Evolutionary conservation across 352 stramenopile genomes (phyloP).

Genomic region (Globisporangium cystogenes): DNA sequence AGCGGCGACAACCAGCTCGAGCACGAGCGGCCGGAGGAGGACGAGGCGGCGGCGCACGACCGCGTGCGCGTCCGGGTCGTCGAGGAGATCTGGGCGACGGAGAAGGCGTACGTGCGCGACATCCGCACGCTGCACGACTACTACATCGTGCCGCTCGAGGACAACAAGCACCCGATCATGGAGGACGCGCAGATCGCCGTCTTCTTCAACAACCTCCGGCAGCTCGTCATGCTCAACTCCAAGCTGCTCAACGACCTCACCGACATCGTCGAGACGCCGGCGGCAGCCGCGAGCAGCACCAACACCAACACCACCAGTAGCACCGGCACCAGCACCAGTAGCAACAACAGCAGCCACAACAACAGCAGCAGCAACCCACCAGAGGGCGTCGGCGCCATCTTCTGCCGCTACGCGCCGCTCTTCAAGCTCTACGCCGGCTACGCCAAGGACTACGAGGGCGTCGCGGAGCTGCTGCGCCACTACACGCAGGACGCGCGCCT

Average conservation of each 20-base stretch:
- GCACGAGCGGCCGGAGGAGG: constrained; percentile 6
- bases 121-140: constrained; percentile 72
- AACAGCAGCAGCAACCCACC: constrained; percentile 14
- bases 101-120: constrained; percentile 71
- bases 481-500: constrained; percentile 46
- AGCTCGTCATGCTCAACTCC: constrained; percentile 83
- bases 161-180: constrained; percentile 76
- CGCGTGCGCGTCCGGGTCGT: constrained; percentile 49
- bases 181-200: constrained; percentile 81
- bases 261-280: constrained; percentile 36
- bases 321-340: too few relatives aligned
- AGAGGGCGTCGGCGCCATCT: constrained; percentile 63
- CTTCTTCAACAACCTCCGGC: constrained; percentile 81
- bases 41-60: constrained; percentile 8
- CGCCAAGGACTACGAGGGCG: constrained; percentile 79
- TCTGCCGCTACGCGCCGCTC: constrained; percentile 74
- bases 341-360: constrained; percentile 3
- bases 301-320: constrained; percentile 3
- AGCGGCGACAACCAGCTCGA: constrained; percentile 17
- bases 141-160: constrained; percentile 77
- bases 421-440: constrained; percentile 84
- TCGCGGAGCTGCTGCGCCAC: constrained; percentile 48
- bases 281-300: not conserved
- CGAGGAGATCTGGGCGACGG: constrained; percentile 75
- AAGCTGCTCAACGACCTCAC: constrained; percentile 71